A percentile compares a stretch with the other conserved stretches of the same genome.
Conservation (phyloP, 768 basidiomycete genomes). For the Naganishia vaughanmartiniae region DNA sequence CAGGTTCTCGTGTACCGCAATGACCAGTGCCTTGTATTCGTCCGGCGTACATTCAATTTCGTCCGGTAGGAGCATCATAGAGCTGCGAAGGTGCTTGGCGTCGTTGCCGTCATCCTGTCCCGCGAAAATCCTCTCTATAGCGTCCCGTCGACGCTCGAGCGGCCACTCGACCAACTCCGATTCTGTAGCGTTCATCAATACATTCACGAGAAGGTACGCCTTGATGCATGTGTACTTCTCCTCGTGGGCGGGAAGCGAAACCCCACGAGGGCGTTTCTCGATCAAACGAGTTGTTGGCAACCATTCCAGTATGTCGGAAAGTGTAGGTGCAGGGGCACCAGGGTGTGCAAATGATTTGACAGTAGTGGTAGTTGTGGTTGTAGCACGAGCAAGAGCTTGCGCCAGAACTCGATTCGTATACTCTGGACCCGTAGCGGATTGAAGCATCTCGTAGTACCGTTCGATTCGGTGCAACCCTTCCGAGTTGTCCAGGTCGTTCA, state of each 20-base stretch:
- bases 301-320: neutral
- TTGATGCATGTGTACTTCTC: constrained; percentile 14
- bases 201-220: neutral
- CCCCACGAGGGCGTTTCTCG: neutral
- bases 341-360: neutral
- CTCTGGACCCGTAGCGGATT: neutral
- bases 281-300: neutral
- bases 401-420: constrained; percentile 3
- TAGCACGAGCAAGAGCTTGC: neutral
- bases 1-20: neutral
- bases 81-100: neutral
- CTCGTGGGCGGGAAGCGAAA: neutral
- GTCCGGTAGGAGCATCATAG: neutral
- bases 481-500: neutral
- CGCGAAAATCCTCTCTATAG: constrained; percentile 2
- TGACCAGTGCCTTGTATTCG: constrained; percentile 13
- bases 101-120: no score
- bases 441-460: constrained; percentile 16
- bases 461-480: constrained; percentile 16
- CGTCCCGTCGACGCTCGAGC: neutral
- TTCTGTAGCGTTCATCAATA: neutral
- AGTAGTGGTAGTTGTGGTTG: neutral
- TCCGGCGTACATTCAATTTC: neutral
- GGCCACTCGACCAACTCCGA: constrained; percentile 4
- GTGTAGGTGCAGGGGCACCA: neutral